A percentile compares a stretch with the other conserved stretches of the same genome.
Evolutionary conservation across 2,329 filamentous ascomycete genomes (phyloP).

Genomic region (Graphilbum sp.): DNA sequence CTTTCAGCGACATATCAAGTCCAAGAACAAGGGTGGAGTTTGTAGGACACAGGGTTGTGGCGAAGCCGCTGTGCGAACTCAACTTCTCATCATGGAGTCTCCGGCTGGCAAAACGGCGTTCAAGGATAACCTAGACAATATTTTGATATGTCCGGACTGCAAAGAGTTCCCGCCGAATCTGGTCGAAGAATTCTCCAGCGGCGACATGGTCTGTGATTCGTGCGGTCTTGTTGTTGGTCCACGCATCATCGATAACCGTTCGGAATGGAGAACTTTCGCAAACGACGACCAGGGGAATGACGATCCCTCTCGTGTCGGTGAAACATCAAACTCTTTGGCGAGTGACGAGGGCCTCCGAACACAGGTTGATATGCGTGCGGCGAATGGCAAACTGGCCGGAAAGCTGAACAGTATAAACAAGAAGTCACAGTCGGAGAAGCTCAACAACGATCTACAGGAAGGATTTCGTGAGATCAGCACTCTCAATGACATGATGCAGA

Average conservation of each 20-base stretch:
- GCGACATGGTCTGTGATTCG: conserved; percentile 82
- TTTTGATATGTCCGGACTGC: conserved; percentile 80
- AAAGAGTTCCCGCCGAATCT: conserved; percentile 83
- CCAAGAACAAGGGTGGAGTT: no score
- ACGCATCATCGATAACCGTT: conserved; percentile 86
- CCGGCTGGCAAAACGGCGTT: conserved; percentile 27
- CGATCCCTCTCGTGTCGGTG: conserved; percentile 94
- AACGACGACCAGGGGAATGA: conserved; percentile 96
- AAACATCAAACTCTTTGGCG: conserved; percentile 66
- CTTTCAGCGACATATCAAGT: no score
- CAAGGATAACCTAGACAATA: conserved; percentile 69
- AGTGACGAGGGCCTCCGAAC: conserved; percentile 12
- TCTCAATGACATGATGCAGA: conserved; percentile 71
- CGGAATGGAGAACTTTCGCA: conserved; percentile 97
- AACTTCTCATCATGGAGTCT: conserved; percentile 4
- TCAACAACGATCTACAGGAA: conserved; percentile 42
- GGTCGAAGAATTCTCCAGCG: conserved; percentile 79
- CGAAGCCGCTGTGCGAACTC: background rate
- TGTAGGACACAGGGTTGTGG: no score
- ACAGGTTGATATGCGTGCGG: conserved; percentile 12
- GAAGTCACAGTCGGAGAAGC: conserved; percentile 13
- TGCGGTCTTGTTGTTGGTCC: conserved; percentile 85
- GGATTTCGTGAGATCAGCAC: conserved; percentile 72
- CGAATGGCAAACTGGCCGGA: conserved; percentile 11
- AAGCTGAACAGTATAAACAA: conserved; percentile 14